These are phyloP conservation scores for Neofusicoccum ribis DNA, from an alignment of 2,329 filamentous ascomycete species.

Conservation along the genomic window DNA sequence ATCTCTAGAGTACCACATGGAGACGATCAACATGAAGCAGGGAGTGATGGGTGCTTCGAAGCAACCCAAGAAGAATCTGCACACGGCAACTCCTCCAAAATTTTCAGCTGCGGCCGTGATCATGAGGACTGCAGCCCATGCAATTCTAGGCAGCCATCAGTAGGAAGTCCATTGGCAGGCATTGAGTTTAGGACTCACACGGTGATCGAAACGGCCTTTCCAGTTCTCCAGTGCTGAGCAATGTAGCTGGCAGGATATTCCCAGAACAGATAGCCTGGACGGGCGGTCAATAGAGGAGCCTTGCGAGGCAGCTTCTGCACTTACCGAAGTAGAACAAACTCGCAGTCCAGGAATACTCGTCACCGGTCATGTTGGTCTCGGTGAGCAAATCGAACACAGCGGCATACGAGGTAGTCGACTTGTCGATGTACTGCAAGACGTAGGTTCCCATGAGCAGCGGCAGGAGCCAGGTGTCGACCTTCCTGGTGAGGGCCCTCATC, in stretches of 20 bases:
- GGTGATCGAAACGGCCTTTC: constrained; percentile 31
- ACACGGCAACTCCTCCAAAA: constrained; percentile 26
- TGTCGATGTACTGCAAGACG: constrained; percentile 56
- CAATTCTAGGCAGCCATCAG: constrained; percentile 16
- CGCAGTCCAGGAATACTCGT: constrained; percentile 57
- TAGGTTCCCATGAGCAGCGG: constrained; percentile 55
- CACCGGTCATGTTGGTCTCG: constrained; percentile 48
- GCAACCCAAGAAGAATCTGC: constrained; percentile 27
- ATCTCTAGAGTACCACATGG: constrained; percentile 22
- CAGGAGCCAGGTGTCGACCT: constrained; percentile 53
- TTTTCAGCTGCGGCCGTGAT: constrained; percentile 26
- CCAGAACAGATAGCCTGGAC: constrained; percentile 24
- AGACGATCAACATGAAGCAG: constrained; percentile 27
- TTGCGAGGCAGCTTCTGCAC: constrained; percentile 28
- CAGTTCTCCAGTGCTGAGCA: constrained; percentile 36
- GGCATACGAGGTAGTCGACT: constrained; percentile 55
- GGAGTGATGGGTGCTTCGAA: constrained; percentile 28
- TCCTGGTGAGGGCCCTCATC: constrained; percentile 40
- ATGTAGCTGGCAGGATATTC: constrained; percentile 28
- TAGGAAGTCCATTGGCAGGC: background rate
- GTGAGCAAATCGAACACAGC: constrained; percentile 58
- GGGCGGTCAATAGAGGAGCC: constrained; percentile 26
- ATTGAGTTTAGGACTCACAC: background rate
- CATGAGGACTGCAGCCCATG: constrained; percentile 26
- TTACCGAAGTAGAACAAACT: constrained; percentile 57